Evolutionary conservation across 1,284 basidiomycete genomes (phyloP).

Genomic region (Sanghuangporus weigelae): DNA sequence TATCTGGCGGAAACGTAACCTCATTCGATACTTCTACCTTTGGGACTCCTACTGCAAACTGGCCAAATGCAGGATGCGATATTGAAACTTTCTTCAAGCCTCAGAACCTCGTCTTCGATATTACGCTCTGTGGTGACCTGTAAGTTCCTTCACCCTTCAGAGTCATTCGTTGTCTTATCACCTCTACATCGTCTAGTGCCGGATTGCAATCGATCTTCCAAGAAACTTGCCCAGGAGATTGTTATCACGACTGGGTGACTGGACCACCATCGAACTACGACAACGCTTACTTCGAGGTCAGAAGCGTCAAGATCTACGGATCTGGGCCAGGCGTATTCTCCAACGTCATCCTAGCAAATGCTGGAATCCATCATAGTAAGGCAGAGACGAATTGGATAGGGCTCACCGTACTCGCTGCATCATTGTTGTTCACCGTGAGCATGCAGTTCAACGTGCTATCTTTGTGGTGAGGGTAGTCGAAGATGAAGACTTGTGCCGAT

Average conservation of each 20-base stretch:
- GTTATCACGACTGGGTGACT: slow-evolving; percentile 74
- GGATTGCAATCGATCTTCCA: slow-evolving; percentile 48
- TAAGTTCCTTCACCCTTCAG: slow-evolving; percentile 34
- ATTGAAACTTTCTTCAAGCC: slow-evolving; percentile 56
- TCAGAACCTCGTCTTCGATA: slow-evolving; percentile 68
- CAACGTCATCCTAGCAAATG: slow-evolving; percentile 12
- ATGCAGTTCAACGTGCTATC: background rate
- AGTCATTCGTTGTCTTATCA: slow-evolving; percentile 17
- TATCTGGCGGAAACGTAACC: slow-evolving; percentile 45
- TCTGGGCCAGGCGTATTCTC: slow-evolving; percentile 1
- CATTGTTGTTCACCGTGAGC: background rate
- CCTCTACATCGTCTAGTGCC: slow-evolving; percentile 32
- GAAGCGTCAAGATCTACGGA: slow-evolving; percentile 38
- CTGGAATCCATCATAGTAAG: background rate
- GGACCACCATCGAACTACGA: slow-evolving; percentile 60
- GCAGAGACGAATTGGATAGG: background rate
- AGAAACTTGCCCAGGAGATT: slow-evolving; percentile 59
- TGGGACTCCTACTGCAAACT: slow-evolving; percentile 66
- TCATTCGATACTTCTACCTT: slow-evolving; percentile 59
- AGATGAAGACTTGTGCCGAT: background rate
- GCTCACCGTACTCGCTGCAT: background rate
- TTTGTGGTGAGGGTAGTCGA: background rate
- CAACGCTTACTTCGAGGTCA: slow-evolving; percentile 74
- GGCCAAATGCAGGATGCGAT: slow-evolving; percentile 55
- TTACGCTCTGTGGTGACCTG: slow-evolving; percentile 63